A percentile compares a stretch with the other conserved stretches of the same genome.
phyloP scores from a whole-genome alignment of 768 basidiomycete species.

The Nidularia pulvinata region DNA sequence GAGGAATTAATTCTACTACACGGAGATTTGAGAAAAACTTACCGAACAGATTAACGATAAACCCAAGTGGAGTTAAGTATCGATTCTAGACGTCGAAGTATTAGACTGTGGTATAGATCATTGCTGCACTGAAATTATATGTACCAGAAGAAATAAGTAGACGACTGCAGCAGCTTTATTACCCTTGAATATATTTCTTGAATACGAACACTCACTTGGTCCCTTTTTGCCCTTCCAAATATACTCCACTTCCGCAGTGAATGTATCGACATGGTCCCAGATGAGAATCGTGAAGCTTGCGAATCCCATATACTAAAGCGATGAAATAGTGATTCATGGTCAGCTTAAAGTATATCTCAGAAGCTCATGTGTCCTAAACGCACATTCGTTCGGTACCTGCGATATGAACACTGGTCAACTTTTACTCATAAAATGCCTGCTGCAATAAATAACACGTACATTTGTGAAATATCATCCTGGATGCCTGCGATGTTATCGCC shows the following conservation, averaged over 20 bases:
- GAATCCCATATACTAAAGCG: slow-evolving; percentile 47
- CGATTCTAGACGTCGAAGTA: slow-evolving; percentile 42
- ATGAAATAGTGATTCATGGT: background rate
- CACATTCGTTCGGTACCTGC: background rate
- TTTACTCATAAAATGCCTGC: background rate
- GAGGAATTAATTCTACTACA: background rate
- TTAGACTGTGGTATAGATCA: too few relatives aligned
- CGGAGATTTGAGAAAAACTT: background rate
- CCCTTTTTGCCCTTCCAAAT: slow-evolving; percentile 53
- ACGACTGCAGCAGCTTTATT: slow-evolving; percentile 22
- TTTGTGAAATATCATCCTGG: background rate
- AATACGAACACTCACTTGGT: slow-evolving; percentile 28
- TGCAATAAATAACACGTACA: background rate
- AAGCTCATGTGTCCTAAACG: background rate
- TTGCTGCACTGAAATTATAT: slow-evolving; percentile 4
- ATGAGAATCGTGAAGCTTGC: slow-evolving; percentile 48
- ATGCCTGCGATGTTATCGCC: background rate
- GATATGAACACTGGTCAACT: background rate
- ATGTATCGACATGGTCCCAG: slow-evolving; percentile 58
- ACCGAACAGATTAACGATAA: slow-evolving; percentile 57
- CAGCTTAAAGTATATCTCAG: background rate
- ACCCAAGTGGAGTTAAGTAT: slow-evolving; percentile 62
- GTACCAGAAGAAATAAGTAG: slow-evolving; percentile 41
- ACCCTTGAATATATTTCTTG: background rate
- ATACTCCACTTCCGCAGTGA: slow-evolving; percentile 48